Evolutionary conservation across 768 basidiomycete genomes (phyloP), one percentile per base, ranked within the genome.

Genomic region (Rhizopogon vesiculosus): DNA sequence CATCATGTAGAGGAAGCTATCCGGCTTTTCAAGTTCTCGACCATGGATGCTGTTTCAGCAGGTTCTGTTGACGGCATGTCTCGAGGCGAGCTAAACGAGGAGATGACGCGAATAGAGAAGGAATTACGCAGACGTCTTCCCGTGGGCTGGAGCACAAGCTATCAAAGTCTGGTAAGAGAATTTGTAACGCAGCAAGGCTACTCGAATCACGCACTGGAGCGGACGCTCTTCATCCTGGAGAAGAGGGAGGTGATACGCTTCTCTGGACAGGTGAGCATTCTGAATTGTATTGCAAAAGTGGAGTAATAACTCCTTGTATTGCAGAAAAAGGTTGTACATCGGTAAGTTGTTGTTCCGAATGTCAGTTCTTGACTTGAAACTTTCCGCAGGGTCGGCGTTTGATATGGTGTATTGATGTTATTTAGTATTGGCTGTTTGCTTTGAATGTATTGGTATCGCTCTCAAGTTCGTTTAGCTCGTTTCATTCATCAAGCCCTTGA

Each of bases 1-100:
- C 88, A 95, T 67, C 95, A 99, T 62, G 96, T 98, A 22, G 95
- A 98, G 70, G 97, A 99, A 71, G 91, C 97, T 6, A 98, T 98
- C 62, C 89, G 97, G 9, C 73, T 99, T 42, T 99, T 99, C 86
- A 98, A 96, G 66, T 95, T 87, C 74, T 98, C 95, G 8, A 98
- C 97, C 3, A 98, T 99, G 96, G 94, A 98, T 68, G 97, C 97
- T 25, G 95, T 98, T 28, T 89, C 91, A 12, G 93, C 94, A 0
- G 95, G 97, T 12, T 88, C 91, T 33, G 86, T 89, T 16, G 97
- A 98, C 62, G 97, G 97, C 0, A 76, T 98, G 56, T 91, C 93
- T 13, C 84, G 95, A 42, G 87, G 89, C 3, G 93, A 94, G 63
- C 74, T 98, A 40, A 94, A 95, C 68, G 94, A 94, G 53, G 96